Evolutionary conservation across 2,329 filamentous ascomycete species (phyloP).

Genomic region (Aureobasidium sp.): DNA sequence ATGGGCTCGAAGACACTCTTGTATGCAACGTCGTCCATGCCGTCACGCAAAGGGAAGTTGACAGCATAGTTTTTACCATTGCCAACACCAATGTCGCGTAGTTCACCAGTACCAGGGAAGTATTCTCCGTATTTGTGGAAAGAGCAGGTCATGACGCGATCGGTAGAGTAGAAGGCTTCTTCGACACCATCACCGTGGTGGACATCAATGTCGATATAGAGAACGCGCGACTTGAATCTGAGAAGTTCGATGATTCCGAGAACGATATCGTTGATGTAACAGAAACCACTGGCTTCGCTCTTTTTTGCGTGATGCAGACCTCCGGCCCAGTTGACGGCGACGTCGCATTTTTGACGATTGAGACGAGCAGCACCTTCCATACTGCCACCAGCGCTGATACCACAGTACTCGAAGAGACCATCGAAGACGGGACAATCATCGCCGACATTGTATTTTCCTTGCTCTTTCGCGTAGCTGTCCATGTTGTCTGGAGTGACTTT

Average conservation of each 20-base stretch:
- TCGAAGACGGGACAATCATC: constrained; percentile 58
- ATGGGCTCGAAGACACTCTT: constrained; percentile 60
- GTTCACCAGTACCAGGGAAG: constrained; percentile 60
- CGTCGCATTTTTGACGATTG: constrained; percentile 59
- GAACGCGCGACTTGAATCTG: constrained; percentile 53
- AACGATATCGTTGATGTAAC: constrained; percentile 51
- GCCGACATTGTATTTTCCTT: constrained; percentile 66
- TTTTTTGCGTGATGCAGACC: constrained; percentile 42
- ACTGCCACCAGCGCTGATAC: constrained; percentile 59
- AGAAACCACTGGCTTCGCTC: constrained; percentile 39
- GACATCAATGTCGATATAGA: constrained; percentile 60
- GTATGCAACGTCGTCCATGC: constrained; percentile 57
- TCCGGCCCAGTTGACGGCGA: constrained; percentile 49
- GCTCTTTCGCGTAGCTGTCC: constrained; percentile 84
- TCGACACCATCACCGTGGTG: constrained; percentile 62
- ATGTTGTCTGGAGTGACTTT: constrained; percentile 99
- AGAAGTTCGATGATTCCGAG: constrained; percentile 57
- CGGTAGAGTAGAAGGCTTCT: constrained; percentile 63
- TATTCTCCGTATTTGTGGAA: constrained; percentile 69
- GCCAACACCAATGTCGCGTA: constrained; percentile 59
- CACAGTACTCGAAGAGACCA: constrained; percentile 61
- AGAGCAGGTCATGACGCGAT: constrained; percentile 62
- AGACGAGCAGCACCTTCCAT: constrained; percentile 63
- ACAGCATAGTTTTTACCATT: constrained; percentile 58
- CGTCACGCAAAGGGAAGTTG: constrained; percentile 61